Base-by-base conservation (phyloP, 1,284 basidiomycete species). In the Flammula alnicola region DNA sequence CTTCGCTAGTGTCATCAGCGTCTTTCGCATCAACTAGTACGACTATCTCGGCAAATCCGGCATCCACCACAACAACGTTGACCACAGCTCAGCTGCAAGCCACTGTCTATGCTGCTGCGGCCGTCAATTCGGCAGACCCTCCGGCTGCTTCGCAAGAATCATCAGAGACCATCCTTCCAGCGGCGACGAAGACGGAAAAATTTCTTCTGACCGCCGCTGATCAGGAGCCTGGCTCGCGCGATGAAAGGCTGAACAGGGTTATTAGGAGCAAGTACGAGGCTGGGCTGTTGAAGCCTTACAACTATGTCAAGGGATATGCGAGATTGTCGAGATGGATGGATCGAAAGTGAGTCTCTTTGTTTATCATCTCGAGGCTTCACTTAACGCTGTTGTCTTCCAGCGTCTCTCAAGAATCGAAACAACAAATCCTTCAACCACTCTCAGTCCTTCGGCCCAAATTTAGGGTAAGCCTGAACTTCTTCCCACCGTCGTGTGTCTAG, bases 201-300 rank as follows among this genome's bases (percentile, higher is more conserved):
- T 98, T 97, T 71, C 79, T 98, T 59, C 78, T 98, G 26, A 97
- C 93, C 0, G 95, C 96, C 1, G 96, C 96, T 0, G 95, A 98
- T 69, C 95, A 98, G 65, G 92, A 92, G 38, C 83, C 89, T 9
- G 95, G 95, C 0, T 90, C 93, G 10, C 79, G 95, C 29, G 92
- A 96, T 56, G 92, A 97, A 59, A 86, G 95, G 1, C 73, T 99
- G 31, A 91, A 89, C 51, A 81, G 91, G 52, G 96, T 99, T 56
- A 98, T 98, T 61, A 85, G 91, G 57, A 95, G 92, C 62, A 98
- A 98, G 71, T 98, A 97, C 70, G 95, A 98, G 65, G 96, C 95
- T 1, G 96, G 95, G 0, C 69, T 99, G 33, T 72, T 98, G 53
- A 93, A 93, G 63, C 96, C 96, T 0, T 98, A 97, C 65, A 96